Percentiles rank a stretch among this genome's conserved stretches.
phyloP scores from a whole-genome alignment of 1,284 basidiomycete species.

The Ceratobasidium sp. region DNA sequence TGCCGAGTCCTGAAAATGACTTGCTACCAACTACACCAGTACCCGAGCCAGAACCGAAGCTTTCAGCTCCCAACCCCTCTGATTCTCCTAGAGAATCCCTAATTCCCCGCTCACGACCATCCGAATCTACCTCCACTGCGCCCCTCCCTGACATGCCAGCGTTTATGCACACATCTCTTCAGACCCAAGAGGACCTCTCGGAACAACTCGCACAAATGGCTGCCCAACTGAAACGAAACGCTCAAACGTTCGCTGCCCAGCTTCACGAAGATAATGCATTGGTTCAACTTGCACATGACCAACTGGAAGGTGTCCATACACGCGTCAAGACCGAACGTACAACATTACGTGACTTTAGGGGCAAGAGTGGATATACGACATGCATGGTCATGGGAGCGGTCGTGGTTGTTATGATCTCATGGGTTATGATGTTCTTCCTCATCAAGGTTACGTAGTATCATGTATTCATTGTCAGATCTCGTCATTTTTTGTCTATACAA shows the following conservation, averaged over 20 bases:
- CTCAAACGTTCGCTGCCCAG: constrained; percentile 71
- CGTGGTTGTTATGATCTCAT: constrained; percentile 67
- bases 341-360: constrained; percentile 69
- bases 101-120: constrained; percentile 17
- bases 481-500: neutral
- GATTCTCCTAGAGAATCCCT: constrained; percentile 40
- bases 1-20: constrained; percentile 44
- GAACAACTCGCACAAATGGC: constrained; percentile 81
- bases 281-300: constrained; percentile 67
- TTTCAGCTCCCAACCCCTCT: constrained; percentile 50
- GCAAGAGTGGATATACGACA: constrained; percentile 75
- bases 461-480: neutral
- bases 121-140: constrained; percentile 1
- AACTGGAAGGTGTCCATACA: constrained; percentile 75
- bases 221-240: constrained; percentile 76
- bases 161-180: constrained; percentile 66
- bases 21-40: constrained; percentile 50
- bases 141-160: constrained; percentile 56
- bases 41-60: constrained; percentile 48
- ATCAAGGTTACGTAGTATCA: constrained; percentile 66
- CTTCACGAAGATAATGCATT: constrained; percentile 72
- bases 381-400: constrained; percentile 73
- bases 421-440: constrained; percentile 75
- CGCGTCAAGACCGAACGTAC: constrained; percentile 72
- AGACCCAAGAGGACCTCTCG: constrained; percentile 75